Evolutionary conservation across 371 early-diverging fungal species (phyloP), one percentile per base, ranked within the genome.

Genomic region (Mortierella sp.): DNA sequence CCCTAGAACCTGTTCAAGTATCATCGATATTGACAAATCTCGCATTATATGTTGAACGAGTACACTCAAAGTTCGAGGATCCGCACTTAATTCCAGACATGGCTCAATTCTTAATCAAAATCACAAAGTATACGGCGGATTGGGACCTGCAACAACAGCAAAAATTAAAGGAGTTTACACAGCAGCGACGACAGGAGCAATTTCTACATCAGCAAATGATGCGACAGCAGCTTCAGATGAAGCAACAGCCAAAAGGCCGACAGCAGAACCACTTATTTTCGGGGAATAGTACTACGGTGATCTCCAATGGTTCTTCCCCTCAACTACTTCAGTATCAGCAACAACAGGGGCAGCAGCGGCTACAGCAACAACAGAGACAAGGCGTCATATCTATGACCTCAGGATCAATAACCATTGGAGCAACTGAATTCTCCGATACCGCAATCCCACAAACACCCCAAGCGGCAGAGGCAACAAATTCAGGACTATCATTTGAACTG

Each of bases 11-110:
- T 3, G 75, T 78, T 17, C 83, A 88, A 8, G 89, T 90, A 22
- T 90, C 90, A 0, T 86, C 85, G 3, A 88, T 90, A 22, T 61
- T 90, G 29, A 82, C 83, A 54, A 90, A 90, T 66, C 83, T 86
- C 61, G 83, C 85, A 5, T 83, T 85, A 1, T 90, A 90, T 58
- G 84, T 90, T 0, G 86, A 89, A 60, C 83, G 83, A 0, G 89
- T 90, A 0, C 89, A 90, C 59, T 86, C 86, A 23, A 68, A 51
- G n/a, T 64, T 68, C 17, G 47, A 66, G 19, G 82, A 81, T 26
- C 62, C 60, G 2, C 71, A 53, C 9, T 31, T 81, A 10, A 15
- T 81, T n/a, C 49, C 72, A 3, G 82, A 81, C 37, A 65, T 81
- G 68, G 72, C 47, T 3, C 72, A 75, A 51, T 75, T 81, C 56